Base-by-base conservation (phyloP, 352 stramenopile genomes). In the Phytophthora kernoviae region DNA sequence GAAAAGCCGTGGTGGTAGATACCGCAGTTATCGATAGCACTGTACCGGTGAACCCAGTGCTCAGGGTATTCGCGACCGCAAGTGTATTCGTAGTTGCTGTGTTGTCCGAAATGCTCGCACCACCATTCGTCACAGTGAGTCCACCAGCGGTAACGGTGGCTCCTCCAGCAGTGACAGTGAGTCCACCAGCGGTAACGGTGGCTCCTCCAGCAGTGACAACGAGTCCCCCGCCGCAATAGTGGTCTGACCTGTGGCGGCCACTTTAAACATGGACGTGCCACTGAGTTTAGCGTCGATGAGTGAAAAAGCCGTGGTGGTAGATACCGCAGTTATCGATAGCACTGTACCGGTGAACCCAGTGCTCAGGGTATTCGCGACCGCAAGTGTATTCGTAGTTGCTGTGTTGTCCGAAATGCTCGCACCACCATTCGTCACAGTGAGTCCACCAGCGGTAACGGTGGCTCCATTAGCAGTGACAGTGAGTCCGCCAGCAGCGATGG, bases 61-160 rank as follows among this genome's bases (percentile, higher is more conserved):
- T 26, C 14, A n/a, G 27, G 4, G 41, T 39, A 30, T 59, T 59
- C 20, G 17, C 24, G 20, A 55, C 18, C 15, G 48, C n/a, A 21
- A 55, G 48, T 2, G 36, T 56, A 7, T 55, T 36, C n/a, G n/a
- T n/a, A n/a, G n/a, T n/a, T n/a, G n/a, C n/a, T n/a, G n/a, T n/a
- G n/a, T n/a, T n/a, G n/a, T n/a, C n/a, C n/a, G n/a, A n/a, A n/a
- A n/a, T n/a, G n/a, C n/a, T n/a, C n/a, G n/a, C n/a, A n/a, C n/a
- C n/a, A n/a, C n/a, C n/a, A n/a, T n/a, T n/a, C n/a, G n/a, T n/a
- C n/a, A 30, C 24, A 3, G 24, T 30, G 3, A 91, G 43, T 2
- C 82, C 81, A 12, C 77, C 83, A 24, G 22, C 39, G 33, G n/a
- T n/a, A n/a, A 91, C 65, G 9, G 53, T 81, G 18, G 70, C 66